phyloP scores from a whole-genome alignment of 73 alveolate species.

The Uronychia setigera region DNA sequence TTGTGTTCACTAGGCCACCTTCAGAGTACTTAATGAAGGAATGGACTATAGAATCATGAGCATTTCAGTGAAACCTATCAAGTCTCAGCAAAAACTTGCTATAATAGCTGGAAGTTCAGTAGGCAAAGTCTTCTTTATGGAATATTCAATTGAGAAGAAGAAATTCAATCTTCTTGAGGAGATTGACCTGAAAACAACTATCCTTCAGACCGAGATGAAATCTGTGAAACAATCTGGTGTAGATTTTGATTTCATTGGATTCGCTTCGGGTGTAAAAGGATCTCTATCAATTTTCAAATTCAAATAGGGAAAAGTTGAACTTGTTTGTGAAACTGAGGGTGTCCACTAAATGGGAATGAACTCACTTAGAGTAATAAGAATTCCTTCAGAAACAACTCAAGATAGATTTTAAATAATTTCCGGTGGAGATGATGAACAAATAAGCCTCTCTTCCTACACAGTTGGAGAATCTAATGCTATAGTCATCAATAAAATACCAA shows the following conservation, averaged over 20 bases:
- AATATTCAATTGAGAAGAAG: slow-evolving; percentile 6
- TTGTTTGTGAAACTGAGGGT: not conserved
- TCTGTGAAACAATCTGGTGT: not conserved
- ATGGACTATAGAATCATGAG: slow-evolving; percentile 42
- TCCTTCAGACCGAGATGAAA: not conserved
- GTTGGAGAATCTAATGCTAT: not conserved
- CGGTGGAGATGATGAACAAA: slow-evolving; percentile 49
- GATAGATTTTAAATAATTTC: not conserved
- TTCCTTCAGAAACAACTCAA: too few species aligned
- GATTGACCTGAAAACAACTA: not conserved
- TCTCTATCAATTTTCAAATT: not conserved
- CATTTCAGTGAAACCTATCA: not conserved
- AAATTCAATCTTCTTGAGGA: not conserved
- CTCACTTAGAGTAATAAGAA: slow-evolving; percentile 6
- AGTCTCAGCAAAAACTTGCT: not conserved
- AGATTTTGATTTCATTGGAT: slow-evolving; percentile 11
- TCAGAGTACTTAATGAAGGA: slow-evolving; percentile 35
- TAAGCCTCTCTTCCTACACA: not conserved
- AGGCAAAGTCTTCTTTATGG: slow-evolving; percentile 27
- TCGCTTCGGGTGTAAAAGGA: slow-evolving; percentile 19
- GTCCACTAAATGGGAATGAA: slow-evolving; percentile 43
- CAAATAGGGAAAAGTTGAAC: not conserved
- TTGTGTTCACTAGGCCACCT: slow-evolving; percentile 29
- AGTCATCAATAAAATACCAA: not conserved
- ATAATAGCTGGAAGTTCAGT: slow-evolving; percentile 26